These are phyloP conservation scores for Pythium myriotylum DNA, from an alignment of 352 stramenopile species.

Conservation along the genomic window DNA sequence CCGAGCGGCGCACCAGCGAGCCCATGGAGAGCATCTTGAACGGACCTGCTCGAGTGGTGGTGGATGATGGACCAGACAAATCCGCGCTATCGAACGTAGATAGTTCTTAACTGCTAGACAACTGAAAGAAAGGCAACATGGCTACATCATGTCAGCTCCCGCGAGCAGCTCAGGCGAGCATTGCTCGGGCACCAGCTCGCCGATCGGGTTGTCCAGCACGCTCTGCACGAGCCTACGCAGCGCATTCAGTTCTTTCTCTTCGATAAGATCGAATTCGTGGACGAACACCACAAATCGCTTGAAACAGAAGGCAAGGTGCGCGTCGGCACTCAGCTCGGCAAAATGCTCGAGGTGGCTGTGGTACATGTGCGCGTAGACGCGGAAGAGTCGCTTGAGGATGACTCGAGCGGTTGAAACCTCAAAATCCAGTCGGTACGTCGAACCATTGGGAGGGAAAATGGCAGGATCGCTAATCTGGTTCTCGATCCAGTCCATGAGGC, in stretches of 20 bases:
- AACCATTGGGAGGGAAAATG: slow-evolving; percentile 49
- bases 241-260: slow-evolving; percentile 93
- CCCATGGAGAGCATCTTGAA: slow-evolving; percentile 9
- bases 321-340: slow-evolving; percentile 89
- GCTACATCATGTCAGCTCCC: neutral
- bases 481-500: slow-evolving; percentile 89
- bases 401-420: slow-evolving; percentile 36
- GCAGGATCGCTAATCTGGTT: slow-evolving; percentile 72
- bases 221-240: slow-evolving; percentile 91
- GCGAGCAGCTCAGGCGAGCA: neutral
- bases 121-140: neutral
- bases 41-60: slow-evolving; percentile 6
- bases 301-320: slow-evolving; percentile 96
- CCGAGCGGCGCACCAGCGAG: slow-evolving; percentile 23
- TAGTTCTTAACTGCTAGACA: slow-evolving; percentile 3
- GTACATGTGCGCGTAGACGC: slow-evolving; percentile 97
- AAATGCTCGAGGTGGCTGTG: slow-evolving; percentile 93
- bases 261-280: slow-evolving; percentile 91
- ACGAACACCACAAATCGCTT: slow-evolving; percentile 98
- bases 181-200: slow-evolving; percentile 1
- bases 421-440: slow-evolving; percentile 28
- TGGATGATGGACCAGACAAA: slow-evolving; percentile 12
- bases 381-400: slow-evolving; percentile 96
- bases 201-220: slow-evolving; percentile 16
- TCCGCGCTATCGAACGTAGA: slow-evolving; percentile 2